Evolutionary conservation across 305 asterid genomes (phyloP).

Genomic region (Solanum hybrid): DNA sequence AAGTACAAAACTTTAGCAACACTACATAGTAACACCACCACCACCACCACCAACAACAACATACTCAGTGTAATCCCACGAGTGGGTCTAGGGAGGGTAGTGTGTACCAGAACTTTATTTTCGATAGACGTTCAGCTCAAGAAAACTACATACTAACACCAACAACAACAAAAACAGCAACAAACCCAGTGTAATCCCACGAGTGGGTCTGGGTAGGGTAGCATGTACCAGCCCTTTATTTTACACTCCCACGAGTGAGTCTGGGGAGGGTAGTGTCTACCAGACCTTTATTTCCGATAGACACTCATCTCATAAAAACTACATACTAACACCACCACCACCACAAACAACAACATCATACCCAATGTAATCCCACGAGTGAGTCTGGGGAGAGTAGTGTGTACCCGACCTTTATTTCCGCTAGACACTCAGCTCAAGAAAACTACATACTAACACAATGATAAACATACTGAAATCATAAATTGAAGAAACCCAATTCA

Average conservation of each 20-base stretch:
- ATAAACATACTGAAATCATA: neutral
- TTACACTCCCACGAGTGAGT: neutral
- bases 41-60: neutral
- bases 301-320: neutral
- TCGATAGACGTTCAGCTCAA: neutral
- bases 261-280: neutral
- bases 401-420: neutral
- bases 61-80: neutral
- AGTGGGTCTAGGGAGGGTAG: neutral
- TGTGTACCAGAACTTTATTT: neutral
- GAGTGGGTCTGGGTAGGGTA: neutral
- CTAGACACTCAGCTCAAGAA: neutral
- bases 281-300: neutral
- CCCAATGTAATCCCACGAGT: neutral
- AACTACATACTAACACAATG: neutral
- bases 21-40: neutral
- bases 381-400: neutral
- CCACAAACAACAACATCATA: neutral
- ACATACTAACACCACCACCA: neutral
- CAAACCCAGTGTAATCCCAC: neutral
- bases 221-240: neutral
- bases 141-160: neutral
- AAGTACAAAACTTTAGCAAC: neutral
- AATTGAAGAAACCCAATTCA: neutral
- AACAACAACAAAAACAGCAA: neutral